These are phyloP conservation scores for Ochromonas danica DNA, from an alignment of 108 stramenopile genomes.

Conservation along the genomic window DNA sequence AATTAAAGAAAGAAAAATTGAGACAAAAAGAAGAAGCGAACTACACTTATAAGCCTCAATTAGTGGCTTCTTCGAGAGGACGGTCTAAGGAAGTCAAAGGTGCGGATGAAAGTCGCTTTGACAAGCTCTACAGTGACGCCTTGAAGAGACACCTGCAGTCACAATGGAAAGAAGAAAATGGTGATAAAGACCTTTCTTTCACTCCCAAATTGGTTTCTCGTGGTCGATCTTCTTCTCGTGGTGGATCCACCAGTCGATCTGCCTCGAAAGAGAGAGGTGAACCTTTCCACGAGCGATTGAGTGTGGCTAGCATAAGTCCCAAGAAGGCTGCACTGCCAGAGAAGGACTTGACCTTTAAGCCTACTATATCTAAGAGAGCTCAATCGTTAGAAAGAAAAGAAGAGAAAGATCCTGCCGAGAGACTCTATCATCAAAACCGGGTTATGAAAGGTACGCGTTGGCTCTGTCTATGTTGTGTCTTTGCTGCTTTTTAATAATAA, in stretches of 20 bases:
- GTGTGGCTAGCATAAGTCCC: neutral
- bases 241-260: neutral
- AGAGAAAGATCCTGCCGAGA: neutral
- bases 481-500: too few relatives aligned
- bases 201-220: neutral
- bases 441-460: neutral
- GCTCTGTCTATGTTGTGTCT: too few relatives aligned
- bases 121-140: conserved; percentile 9
- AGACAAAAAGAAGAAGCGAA: neutral
- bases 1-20: neutral
- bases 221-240: neutral
- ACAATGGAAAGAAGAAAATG: neutral
- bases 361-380: neutral
- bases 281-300: neutral
- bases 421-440: neutral
- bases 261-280: neutral
- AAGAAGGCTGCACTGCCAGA: neutral
- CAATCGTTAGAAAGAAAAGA: conserved; percentile 2
- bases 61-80: neutral
- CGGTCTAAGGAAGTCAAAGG: neutral
- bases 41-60: neutral
- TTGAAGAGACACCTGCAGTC: neutral
- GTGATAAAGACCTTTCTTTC: neutral
- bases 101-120: neutral
- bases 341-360: conserved; percentile 5